Base-by-base conservation (phyloP, 768 basidiomycete genomes). In the Termitomyces sp. region DNA sequence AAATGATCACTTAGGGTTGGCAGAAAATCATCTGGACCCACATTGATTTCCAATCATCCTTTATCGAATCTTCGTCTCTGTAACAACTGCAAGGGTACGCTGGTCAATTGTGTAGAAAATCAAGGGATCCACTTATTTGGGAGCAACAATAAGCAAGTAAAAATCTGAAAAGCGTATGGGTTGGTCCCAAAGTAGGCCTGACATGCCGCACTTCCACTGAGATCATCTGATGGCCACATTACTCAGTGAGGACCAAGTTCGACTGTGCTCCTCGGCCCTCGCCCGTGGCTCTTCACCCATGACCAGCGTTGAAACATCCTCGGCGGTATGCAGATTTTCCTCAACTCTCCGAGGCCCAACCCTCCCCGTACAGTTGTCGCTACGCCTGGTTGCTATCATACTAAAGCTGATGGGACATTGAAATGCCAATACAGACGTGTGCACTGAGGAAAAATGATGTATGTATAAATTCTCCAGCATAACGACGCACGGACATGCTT, bases 401-500 rank as follows among this genome's bases (percentile, higher is more conserved):
- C 52, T 42, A 48, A 20, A 51, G 34, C 25, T 60, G 31, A 61
- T 61, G 60, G 57, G 32, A 53, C 43, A 25, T 58, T 63, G 47
- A 57, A 46, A 61, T 53, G 57, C 38, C 51, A 53, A 25, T n/a
- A 29, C 14, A 55, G 45, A 48, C 62, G 54, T 60, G 42, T 20
- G 54, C 42, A 56, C 17, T 17, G n/a, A 34, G 31, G 42, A 17
- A 54, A 54, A 53, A 17, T 56, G 17, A 32, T 43, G 54, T 29
- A 43, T 43, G 54, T 29, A 43, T 42, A 43, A 54, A 45, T 43
- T 25, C 31, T 42, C 42, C 12, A 43, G 34, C 42, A 55, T n/a
- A 11, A 43, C 43, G n/a, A 34, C 25, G 25, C 25, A 25, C 6
- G 31, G 42, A 42, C 31, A 42, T 45, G 49, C 32, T 49, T 47